These are phyloP conservation scores for Amanita polypyramis DNA, from an alignment of 768 basidiomycete species.

Conservation along the genomic window DNA sequence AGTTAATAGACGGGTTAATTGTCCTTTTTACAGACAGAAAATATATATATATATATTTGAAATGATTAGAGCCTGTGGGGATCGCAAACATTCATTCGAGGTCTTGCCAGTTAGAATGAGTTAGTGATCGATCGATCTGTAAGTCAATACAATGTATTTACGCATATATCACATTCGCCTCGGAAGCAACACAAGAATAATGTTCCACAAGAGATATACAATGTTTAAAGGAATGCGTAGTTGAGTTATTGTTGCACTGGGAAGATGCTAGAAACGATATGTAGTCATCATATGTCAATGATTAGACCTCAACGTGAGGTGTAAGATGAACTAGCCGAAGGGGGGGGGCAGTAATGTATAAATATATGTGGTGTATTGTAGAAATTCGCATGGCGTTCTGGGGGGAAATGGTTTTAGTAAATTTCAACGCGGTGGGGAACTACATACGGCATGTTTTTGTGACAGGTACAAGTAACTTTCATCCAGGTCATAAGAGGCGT, in stretches of 20 bases:
- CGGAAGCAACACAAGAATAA: conserved; percentile 5
- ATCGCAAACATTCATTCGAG: no score
- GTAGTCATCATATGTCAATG: conserved; percentile 1
- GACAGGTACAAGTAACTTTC: conserved; percentile 2
- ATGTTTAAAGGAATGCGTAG: background rate
- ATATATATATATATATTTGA: no score
- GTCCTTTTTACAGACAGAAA: background rate
- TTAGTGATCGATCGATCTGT: background rate
- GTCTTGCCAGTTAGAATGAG: background rate
- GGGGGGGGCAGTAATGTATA: conserved; percentile 2
- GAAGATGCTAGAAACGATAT: background rate
- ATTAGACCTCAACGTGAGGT: background rate
- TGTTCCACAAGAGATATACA: conserved; percentile 6
- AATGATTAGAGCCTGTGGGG: background rate
- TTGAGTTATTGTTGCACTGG: background rate
- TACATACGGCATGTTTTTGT: conserved; percentile 1
- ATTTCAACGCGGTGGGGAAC: background rate
- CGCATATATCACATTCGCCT: background rate
- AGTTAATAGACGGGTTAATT: no score
- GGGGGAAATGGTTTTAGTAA: background rate
- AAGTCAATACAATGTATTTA: conserved; percentile 2
- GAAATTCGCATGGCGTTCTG: background rate
- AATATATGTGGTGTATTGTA: conserved; percentile 4
- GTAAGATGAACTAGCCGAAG: background rate
- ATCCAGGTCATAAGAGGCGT: conserved; percentile 1